Evolutionary conservation across 2,329 filamentous ascomycete genomes (phyloP), one percentile per base, ranked within the genome.

Genomic region (Cladobotryum mycophilum): DNA sequence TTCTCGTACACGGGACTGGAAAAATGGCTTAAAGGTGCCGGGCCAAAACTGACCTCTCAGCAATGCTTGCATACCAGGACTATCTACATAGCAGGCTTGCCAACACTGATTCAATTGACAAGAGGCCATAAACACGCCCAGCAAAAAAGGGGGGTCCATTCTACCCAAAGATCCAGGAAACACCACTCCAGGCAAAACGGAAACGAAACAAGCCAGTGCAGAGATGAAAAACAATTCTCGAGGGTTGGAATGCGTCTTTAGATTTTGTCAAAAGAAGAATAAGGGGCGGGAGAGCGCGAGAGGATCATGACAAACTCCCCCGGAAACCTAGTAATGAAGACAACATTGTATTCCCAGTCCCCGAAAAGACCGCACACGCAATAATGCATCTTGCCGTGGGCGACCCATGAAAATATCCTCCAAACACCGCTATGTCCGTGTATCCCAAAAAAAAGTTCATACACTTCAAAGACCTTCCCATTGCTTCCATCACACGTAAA

Each of bases 31-130:
- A 30, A 30, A 55, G 47, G 46, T 52, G 64, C 60, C 56, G 61
- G 62, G 59, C 69, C 68, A 71, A 71, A 70, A 71, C 62, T 70
- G 66, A 62, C 55, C 64, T 69, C 65, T 56, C 46, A 59, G 66
- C 61, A 65, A 63, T 64, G 60, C 53, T 64, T 62, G 58, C 57
- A 62, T 53, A 55, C 58, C 53, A 51, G 25, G 6, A 55, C 57
- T 61, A 62, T 59, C 43, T 37, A 51, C 61, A 58, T 52, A 55
- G 35, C 17, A 60, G 56, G 58, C 61, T 62, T 55, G 58, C 60
- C 56, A 45, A 53, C 58, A 56, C 59, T 61, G 49, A 50, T 42
- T 42, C 48, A 40, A 41, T 63, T 64, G 53, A 62, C 61, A 57
- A 59, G 61, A 67, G 57, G 60, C 65, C 66, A 70, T 70, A 69